Base-by-base conservation (phyloP, 2,329 filamentous ascomycete genomes). In the Cladophialophora immunda region DNA sequence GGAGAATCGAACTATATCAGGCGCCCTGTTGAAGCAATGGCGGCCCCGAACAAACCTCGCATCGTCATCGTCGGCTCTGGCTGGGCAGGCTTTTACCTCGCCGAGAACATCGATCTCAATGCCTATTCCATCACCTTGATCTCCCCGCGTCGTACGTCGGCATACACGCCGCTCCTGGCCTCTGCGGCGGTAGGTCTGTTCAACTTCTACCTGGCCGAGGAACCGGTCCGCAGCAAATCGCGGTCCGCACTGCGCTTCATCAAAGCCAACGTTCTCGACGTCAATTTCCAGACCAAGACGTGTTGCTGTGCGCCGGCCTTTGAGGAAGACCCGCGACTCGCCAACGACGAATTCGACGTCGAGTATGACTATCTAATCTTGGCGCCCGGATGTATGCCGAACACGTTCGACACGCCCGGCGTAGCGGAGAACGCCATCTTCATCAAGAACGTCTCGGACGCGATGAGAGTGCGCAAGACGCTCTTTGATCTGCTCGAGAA, bases 71-170 rank as follows among this genome's bases (percentile, higher is more conserved):
- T 73, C 30, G 72, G 72, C 50, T 68, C 66, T 27, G 72, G 72
- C 17, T 89, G 77, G 75, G 83, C 79, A 1, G 78, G 84, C 34
- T 84, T 83, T 69, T 82, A 84, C 55, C 75, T 73, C 22, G 63
- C 68, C 47, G 58, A 82, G n/a, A 71, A 81, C 50, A 81, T 81
- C 0, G 75, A 83, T 0, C 78, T 79, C 17, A 47, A 57, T 36
- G 38, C 57, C 11, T 82, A 80, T 69, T 73, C 77, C 47, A 72
- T 82, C 36, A 78, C 76, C 1, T 72, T 82, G 41, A 78, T 83
- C 17, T 81, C 81, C 0, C 81, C 81, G 1, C 66, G 77, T 6
- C 75, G 79, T 6, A 83, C 80, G 3, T 77, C 80, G 32, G 79
- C 80, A 56, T 80, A 82, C 64, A 83, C 81, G 0, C 81, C 81